phyloP scores from a whole-genome alignment of 192 early-diverging fungal species.

The Coemansia biformis region DNA sequence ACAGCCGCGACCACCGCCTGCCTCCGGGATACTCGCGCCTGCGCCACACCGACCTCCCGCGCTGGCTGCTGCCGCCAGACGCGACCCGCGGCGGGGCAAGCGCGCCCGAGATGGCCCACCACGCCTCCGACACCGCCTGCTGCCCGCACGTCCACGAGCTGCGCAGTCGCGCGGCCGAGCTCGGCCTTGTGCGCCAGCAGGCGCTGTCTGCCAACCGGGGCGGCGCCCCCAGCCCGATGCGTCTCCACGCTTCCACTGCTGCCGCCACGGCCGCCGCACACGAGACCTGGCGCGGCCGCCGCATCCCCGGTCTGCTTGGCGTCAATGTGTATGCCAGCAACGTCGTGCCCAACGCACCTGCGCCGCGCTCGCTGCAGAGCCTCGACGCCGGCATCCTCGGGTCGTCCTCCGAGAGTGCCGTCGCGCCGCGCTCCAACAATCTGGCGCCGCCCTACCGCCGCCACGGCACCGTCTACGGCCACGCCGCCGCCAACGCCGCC shows the following conservation, averaged over 20 bases:
- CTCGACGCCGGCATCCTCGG: no score
- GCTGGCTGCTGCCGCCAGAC: conserved; percentile 29
- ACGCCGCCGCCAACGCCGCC: no score
- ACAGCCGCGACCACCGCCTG: conserved; percentile 11
- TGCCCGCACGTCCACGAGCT: conserved; percentile 32
- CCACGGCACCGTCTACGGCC: no score
- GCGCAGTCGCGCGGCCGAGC: conserved; percentile 33
- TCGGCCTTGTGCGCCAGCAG: conserved; percentile 34
- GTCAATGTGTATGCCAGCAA: conserved; percentile 23
- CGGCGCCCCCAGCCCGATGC: conserved; percentile 1
- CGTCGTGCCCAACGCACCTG: no score
- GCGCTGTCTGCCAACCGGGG: conserved; percentile 2
- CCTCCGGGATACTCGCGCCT: conserved; percentile 5
- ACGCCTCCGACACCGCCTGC: conserved; percentile 23
- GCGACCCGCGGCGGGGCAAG: conserved; percentile 34
- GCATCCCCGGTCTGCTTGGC: conserved; percentile 25
- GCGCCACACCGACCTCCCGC: conserved; percentile 26
- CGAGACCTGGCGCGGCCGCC: conserved; percentile 42
- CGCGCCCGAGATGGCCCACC: conserved; percentile 12
- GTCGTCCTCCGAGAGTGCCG: no score
- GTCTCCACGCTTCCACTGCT: no score
- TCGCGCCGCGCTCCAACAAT: no score
- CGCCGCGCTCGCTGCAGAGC: no score
- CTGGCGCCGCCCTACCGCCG: no score
- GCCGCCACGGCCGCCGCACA: conserved; percentile 10